Base-by-base conservation (phyloP, 306 rosid genomes). In the Dicorynia guianensis region DNA sequence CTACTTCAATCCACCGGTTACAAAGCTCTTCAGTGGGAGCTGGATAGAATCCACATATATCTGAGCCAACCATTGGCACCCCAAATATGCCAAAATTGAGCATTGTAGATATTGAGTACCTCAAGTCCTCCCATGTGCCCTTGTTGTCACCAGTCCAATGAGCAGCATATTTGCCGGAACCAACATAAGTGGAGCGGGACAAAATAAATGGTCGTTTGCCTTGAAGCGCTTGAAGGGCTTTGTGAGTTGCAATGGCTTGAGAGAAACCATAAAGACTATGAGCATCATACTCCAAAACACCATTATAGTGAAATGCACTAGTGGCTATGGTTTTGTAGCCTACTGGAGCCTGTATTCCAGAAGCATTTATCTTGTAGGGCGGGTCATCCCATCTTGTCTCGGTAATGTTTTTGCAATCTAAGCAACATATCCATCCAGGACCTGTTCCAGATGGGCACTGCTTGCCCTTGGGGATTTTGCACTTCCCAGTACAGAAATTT, bases 1-100 rank as follows among this genome's bases (percentile, higher is more conserved):
- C 91, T 79, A 82, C 89, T 89, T 87, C 87, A 78, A 87, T 87
- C 91, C 91, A 87, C 5, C 91, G 82, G 62, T 82, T 20, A 50
- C 91, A 87, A 7, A 87, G 87, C 39, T 87, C 91, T 79, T 87
- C 91, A 0, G 54, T 82, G 6, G 91, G 85, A 77, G 77, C 4
- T 60, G 56, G 11, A 4, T 61, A 36, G 69, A 85, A 87, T 5
- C 91, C 91, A 67, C 91, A 87, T 20, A 87, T 82, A 69, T 87
- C 91, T 60, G 91, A 75, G 34, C 91, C 91, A 57, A 87, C 89
- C 91, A 87, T 85, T 3, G 89, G 87, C 67, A 87, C 52, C 64
- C 89, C 91, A 20, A 85, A 87, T 47, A 87, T 74, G 19, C 91
- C 91, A 57, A 42, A 85, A 74, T 80, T 87, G 43, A 85, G 49